These are phyloP conservation scores for Calocybe cyanea DNA, from an alignment of 768 basidiomycete genomes.

Conservation along the genomic window DNA sequence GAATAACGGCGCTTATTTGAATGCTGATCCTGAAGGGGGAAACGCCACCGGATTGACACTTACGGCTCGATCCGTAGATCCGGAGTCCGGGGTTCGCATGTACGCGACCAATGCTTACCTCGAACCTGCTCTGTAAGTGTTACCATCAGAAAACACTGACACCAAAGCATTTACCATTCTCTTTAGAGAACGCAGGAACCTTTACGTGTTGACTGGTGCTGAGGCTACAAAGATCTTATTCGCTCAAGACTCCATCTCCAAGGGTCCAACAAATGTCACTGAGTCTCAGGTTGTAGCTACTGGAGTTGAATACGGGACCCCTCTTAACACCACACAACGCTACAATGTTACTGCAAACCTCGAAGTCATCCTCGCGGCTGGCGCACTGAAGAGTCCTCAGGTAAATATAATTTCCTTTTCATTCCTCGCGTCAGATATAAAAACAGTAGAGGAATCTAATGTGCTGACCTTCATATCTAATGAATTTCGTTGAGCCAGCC, in stretches of 20 bases:
- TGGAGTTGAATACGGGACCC: conserved; percentile 37
- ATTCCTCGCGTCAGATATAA: too few species aligned
- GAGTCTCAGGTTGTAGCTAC: conserved; percentile 25
- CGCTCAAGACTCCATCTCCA: neutral
- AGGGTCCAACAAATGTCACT: neutral
- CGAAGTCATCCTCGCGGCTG: conserved; percentile 47
- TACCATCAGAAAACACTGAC: neutral
- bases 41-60: conserved; percentile 10
- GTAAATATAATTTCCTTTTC: neutral
- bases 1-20: conserved; percentile 12
- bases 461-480: conserved; percentile 63
- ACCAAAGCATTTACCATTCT: too few species aligned
- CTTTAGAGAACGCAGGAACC: conserved; percentile 20
- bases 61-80: conserved; percentile 15
- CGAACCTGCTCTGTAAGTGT: conserved; percentile 9
- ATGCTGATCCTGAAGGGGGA: conserved; percentile 11
- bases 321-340: conserved; percentile 20
- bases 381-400: conserved; percentile 17
- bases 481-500: conserved; percentile 48
- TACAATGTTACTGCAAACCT: conserved; percentile 32
- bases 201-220: conserved; percentile 29
- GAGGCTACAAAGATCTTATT: conserved; percentile 22
- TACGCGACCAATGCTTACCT: conserved; percentile 17
- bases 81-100: conserved; percentile 12
- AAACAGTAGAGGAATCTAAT: conserved; percentile 1